Conservation (phyloP, 768 basidiomycete genomes). For the Tricholoma flavovirens region DNA sequence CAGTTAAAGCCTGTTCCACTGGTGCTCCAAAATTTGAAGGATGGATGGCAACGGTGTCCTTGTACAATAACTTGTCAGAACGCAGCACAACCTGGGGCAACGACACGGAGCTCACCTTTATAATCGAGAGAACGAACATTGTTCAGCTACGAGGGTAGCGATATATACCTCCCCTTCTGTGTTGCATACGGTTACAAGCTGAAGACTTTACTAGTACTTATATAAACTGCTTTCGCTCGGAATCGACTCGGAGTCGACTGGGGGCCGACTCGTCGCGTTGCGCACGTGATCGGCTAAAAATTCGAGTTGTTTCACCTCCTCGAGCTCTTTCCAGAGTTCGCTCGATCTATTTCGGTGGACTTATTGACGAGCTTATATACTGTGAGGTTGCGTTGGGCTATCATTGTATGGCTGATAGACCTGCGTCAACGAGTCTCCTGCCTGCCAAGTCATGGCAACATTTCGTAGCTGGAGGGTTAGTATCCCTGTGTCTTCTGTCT, state of each 20-base stretch:
- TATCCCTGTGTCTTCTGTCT: conserved; percentile 5
- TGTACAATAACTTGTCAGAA: no score
- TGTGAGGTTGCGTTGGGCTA: background rate
- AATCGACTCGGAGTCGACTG: no score
- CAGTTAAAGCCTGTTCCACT: conserved; percentile 71
- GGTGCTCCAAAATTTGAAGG: conserved; percentile 81
- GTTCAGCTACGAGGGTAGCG: background rate
- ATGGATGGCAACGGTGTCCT: conserved; percentile 91
- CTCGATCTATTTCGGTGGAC: background rate
- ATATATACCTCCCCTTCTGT: background rate
- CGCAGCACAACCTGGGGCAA: background rate
- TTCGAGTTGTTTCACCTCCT: background rate
- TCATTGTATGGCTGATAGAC: conserved; percentile 16
- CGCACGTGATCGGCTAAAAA: conserved; percentile 13
- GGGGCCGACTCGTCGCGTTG: background rate
- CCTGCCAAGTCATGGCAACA: conserved; percentile 82
- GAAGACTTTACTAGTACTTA: no score
- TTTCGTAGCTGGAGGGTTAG: conserved; percentile 83
- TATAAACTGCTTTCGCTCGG: no score
- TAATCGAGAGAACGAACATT: conserved; percentile 44
- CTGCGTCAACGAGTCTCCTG: conserved; percentile 33
- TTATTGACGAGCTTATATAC: background rate
- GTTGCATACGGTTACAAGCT: background rate
- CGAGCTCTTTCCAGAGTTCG: background rate
- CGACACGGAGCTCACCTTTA: conserved; percentile 33